phyloP scores from a whole-genome alignment of 805 yeast genomes.

The Saccharomycopsis oosterbeekiorum region DNA sequence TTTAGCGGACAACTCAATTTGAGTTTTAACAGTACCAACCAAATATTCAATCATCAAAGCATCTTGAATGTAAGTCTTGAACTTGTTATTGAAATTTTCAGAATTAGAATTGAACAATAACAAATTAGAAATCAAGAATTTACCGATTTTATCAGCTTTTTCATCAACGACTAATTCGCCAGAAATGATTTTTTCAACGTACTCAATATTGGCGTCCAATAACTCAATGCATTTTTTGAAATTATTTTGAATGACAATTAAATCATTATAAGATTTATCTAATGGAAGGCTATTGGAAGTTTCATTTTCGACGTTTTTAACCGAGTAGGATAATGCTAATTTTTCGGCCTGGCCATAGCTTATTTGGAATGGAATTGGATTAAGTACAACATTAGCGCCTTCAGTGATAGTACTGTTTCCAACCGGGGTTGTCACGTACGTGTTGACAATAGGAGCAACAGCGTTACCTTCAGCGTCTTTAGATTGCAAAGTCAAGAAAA shows the following conservation, averaged over 20 bases:
- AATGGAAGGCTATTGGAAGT: slow-evolving; percentile 24
- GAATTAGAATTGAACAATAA: slow-evolving; percentile 36
- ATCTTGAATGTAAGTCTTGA: slow-evolving; percentile 69
- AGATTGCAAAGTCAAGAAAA: slow-evolving; percentile 66
- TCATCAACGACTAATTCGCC: slow-evolving; percentile 40
- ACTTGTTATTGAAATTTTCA: slow-evolving; percentile 46
- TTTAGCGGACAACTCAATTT: slow-evolving; percentile 68
- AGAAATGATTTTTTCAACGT: slow-evolving; percentile 34
- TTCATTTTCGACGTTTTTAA: slow-evolving; percentile 29
- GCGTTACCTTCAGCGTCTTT: slow-evolving; percentile 36
- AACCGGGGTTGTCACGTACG: slow-evolving; percentile 71
- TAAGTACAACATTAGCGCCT: slow-evolving; percentile 43
- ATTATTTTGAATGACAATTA: slow-evolving; percentile 37
- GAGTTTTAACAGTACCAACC: slow-evolving; percentile 77
- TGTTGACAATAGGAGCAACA: slow-evolving; percentile 44
- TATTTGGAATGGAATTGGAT: slow-evolving; percentile 63
- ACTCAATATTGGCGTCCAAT: slow-evolving; percentile 40
- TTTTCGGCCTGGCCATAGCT: slow-evolving; percentile 49
- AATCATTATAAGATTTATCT: slow-evolving; percentile 31
- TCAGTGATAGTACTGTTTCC: slow-evolving; percentile 2
- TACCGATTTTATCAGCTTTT: slow-evolving; percentile 54
- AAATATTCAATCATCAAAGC: slow-evolving; percentile 72
- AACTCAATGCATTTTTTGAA: slow-evolving; percentile 36
- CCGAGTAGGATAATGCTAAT: slow-evolving; percentile 40
- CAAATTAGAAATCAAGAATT: slow-evolving; percentile 50